Evolutionary conservation across 139 green algal species (phyloP).

Genomic region (Ettlia oleoabundans): DNA sequence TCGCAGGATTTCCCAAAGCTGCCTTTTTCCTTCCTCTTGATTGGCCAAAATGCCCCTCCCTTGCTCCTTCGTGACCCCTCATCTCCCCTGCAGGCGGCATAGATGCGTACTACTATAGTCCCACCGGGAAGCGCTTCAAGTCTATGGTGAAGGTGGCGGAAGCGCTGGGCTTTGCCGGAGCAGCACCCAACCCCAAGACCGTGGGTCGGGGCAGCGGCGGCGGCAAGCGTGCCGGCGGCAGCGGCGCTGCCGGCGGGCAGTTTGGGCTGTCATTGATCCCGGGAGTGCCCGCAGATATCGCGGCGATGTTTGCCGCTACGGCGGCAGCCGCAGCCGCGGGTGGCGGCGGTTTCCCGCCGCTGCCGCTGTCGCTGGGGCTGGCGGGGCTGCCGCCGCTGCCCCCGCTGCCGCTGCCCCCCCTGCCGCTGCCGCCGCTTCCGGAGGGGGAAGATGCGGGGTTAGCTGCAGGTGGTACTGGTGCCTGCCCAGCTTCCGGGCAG

Average conservation of each 20-base stretch:
- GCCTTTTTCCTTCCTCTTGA: not conserved
- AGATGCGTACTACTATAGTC: constrained; percentile 48
- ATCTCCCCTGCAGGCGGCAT: constrained; percentile 24
- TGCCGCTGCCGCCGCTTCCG: no score
- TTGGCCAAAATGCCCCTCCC: not conserved
- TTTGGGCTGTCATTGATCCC: no score
- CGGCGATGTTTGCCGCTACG: constrained; percentile 22
- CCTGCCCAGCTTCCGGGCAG: not conserved
- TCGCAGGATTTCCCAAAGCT: no score
- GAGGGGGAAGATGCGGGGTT: not conserved
- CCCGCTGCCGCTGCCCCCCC: constrained; percentile 12
- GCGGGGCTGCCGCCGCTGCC: constrained; percentile 8
- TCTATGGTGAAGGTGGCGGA: constrained; percentile 42
- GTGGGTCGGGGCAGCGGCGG: not conserved
- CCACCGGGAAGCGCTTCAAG: constrained; percentile 40
- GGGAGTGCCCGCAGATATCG: not conserved
- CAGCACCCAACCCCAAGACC: not conserved
- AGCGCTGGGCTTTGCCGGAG: constrained; percentile 27
- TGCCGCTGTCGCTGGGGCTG: not conserved
- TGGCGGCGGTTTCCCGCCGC: no score
- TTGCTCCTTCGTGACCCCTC: not conserved
- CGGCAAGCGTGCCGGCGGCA: not conserved
- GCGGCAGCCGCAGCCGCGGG: not conserved
- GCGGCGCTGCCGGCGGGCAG: not conserved
- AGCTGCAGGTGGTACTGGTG: not conserved